phyloP scores from a whole-genome alignment of 2,329 filamentous ascomycete species.

The Ceratocystis cacaofunesta region DNA sequence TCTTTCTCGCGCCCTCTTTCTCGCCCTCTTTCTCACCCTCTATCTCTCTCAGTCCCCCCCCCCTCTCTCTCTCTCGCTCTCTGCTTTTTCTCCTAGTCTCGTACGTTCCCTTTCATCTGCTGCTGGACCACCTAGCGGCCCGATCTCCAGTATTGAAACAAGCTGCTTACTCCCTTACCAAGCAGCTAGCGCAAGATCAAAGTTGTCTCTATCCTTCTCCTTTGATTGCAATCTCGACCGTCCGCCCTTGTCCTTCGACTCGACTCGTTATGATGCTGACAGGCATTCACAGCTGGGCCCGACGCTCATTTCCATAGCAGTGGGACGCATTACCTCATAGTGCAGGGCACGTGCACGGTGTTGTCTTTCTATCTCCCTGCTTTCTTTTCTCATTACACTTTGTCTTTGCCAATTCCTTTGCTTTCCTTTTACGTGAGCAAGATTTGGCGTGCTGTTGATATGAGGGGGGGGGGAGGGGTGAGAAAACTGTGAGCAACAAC shows the following conservation, averaged over 20 bases:
- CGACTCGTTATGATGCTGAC: no score
- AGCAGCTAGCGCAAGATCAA: background rate
- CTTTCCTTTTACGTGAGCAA: background rate
- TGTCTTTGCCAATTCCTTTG: background rate
- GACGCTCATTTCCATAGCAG: background rate
- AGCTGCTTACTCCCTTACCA: background rate
- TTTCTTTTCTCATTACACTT: background rate
- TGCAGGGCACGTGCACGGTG: background rate
- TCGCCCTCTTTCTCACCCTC: no score
- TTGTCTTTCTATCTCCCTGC: background rate
- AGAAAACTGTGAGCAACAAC: background rate
- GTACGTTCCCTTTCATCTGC: background rate
- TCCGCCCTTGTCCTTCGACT: background rate
- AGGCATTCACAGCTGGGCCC: background rate
- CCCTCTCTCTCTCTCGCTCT: background rate
- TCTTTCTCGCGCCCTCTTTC: no score
- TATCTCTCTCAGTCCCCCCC: no score
- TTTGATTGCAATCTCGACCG: background rate
- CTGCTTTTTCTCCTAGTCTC: background rate
- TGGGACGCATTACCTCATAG: slow-evolving; percentile 6
- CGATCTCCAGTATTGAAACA: background rate
- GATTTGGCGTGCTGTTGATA: background rate
- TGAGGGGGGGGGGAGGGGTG: background rate
- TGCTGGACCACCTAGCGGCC: background rate
- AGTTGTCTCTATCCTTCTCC: background rate